A percentile compares a stretch with the other conserved stretches of the same genome.
phyloP scores from a whole-genome alignment of 2,329 filamentous ascomycete species.

The Nemania serpens region DNA sequence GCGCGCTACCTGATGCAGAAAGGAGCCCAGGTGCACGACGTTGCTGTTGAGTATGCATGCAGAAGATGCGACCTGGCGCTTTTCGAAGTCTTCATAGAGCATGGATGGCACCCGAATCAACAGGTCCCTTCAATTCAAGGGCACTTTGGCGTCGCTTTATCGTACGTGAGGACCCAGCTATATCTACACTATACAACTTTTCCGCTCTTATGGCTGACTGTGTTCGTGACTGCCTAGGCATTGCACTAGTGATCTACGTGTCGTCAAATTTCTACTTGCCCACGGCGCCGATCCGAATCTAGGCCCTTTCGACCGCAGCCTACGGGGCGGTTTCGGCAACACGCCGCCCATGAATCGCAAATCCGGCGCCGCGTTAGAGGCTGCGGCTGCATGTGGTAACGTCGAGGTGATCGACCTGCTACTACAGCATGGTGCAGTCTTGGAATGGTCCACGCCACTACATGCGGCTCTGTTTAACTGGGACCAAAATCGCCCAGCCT shows the following conservation, averaged over 20 bases:
- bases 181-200: too few relatives aligned
- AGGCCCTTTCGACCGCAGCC: background rate
- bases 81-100: background rate
- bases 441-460: constrained; percentile 4
- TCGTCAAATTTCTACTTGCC: background rate
- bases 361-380: background rate
- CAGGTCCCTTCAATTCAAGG: background rate
- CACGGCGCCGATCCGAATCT: constrained; percentile 6
- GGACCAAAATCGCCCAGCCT: background rate
- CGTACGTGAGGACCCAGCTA: background rate
- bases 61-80: background rate
- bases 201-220: background rate
- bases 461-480: background rate
- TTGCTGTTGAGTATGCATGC: background rate
- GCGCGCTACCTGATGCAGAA: constrained; percentile 1
- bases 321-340: background rate
- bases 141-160: background rate
- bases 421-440: background rate
- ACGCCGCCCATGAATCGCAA: background rate
- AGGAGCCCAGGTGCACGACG: background rate
- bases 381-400: background rate
- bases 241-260: background rate
- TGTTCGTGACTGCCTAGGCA: background rate
- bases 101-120: constrained; percentile 6
- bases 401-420: background rate